Evolutionary conservation across 2,329 filamentous ascomycete genomes (phyloP).

Genomic region (Pseudogymnoascus sp.): DNA sequence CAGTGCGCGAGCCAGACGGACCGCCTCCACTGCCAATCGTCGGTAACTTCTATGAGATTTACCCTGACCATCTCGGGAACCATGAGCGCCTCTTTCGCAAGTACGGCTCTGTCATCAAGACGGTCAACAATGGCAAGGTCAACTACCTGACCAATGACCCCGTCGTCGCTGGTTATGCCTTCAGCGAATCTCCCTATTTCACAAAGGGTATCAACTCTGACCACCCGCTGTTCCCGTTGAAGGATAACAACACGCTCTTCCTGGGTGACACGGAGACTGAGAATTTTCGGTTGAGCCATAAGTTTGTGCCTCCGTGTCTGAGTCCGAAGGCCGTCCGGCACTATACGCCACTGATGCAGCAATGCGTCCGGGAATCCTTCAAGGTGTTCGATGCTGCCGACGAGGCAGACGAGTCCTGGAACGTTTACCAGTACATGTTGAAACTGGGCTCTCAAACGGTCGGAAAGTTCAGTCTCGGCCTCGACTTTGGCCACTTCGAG

Average conservation of each 20-base stretch:
- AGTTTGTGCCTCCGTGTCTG: slow-evolving; percentile 17
- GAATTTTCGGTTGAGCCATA: slow-evolving; percentile 14
- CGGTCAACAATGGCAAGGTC: slow-evolving; percentile 29
- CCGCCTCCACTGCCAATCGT: slow-evolving; percentile 29
- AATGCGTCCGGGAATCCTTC: slow-evolving; percentile 16
- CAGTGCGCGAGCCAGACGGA: slow-evolving; percentile 17
- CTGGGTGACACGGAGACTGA: slow-evolving; percentile 16
- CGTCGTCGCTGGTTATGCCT: slow-evolving; percentile 25
- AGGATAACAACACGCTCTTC: slow-evolving; percentile 15
- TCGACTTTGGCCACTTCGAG: slow-evolving; percentile 38
- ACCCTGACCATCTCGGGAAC: slow-evolving; percentile 34
- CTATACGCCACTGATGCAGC: slow-evolving; percentile 18
- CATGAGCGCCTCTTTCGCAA: slow-evolving; percentile 32
- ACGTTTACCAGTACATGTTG: slow-evolving; percentile 42
- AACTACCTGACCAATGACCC: slow-evolving; percentile 31
- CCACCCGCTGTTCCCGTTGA: slow-evolving; percentile 17
- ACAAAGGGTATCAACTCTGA: slow-evolving; percentile 28
- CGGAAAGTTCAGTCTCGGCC: slow-evolving; percentile 35
- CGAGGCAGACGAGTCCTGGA: slow-evolving; percentile 31
- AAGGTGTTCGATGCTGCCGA: slow-evolving; percentile 20
- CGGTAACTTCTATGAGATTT: slow-evolving; percentile 31
- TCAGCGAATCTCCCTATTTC: slow-evolving; percentile 29
- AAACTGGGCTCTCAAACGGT: slow-evolving; percentile 37
- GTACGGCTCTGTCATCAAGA: slow-evolving; percentile 31
- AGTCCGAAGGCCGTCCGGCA: slow-evolving; percentile 29